Evolutionary conservation across 129 eudicot genomes (phyloP), one percentile per base, ranked within the genome.

Genomic region (Pseudognaphalium luteoalbum): DNA sequence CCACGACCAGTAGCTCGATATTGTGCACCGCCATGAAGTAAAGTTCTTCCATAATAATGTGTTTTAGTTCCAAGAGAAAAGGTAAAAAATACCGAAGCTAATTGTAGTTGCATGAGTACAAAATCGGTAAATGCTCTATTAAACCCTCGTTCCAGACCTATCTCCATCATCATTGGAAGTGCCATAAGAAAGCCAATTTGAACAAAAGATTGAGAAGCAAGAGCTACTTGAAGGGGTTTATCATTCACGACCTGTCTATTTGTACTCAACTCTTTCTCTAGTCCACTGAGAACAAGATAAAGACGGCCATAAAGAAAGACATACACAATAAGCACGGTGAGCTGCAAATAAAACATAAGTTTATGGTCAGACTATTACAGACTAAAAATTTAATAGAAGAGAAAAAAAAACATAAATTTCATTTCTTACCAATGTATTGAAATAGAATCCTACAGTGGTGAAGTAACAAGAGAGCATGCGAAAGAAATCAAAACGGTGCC

Each of bases 81-180:
- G 30, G 97, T 91, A 71, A 94, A 94, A 61, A 94, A 94, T 2
- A 91, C 97, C 33, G 97, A 85, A 63, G 97, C 98, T 65, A 94
- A 86, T 60, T 94, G 98, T 30, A 94, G 76, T 81, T 94, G 98
- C 98, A 94, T 94, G 34, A 91, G 80, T 7, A 94, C 86, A 80
- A 94, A 94, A 80, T 93, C 98, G 15, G 90, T 91, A 22, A 94
- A 74, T 5, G 97, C 98, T 50, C 76, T 80, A 57, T 90, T 85
- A 41, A 94, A 91, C 5, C 97, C 98, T 63, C 85, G 73, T 85
- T 94, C 98, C 15, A 94, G 91, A 22, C 98, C 97, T 47, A 94
- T 94, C 82, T 94, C 98, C 98, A 94, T 89, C 89, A 94, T 85
- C 98, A 94, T 94, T 21, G 98, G 98, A 70, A 94, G 83, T 16